Conservation (phyloP, 2,329 filamentous ascomycete genomes). For the Sclerotinia glacialis region DNA sequence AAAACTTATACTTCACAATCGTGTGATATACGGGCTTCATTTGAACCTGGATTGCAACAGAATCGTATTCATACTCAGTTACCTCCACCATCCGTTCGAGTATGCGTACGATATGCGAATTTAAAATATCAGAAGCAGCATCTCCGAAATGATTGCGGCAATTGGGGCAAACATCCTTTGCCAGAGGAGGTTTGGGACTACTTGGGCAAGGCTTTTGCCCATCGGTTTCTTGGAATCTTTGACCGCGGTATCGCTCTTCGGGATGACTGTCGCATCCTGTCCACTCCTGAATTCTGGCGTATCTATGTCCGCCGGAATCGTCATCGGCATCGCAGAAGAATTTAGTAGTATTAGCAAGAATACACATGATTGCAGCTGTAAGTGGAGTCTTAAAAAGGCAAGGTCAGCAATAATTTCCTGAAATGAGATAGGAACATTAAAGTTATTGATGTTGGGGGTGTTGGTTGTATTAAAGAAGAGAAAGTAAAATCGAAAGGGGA, state of each 20-base stretch:
- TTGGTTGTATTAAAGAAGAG: neutral
- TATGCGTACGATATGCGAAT: neutral
- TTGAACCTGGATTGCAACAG: no score
- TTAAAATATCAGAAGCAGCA: neutral
- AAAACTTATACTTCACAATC: no score
- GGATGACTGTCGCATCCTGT: neutral
- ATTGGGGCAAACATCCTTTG: neutral
- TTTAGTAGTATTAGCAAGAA: no score
- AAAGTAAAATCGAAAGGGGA: neutral
- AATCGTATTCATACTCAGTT: no score
- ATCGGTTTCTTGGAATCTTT: neutral
- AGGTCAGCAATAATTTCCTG: neutral
- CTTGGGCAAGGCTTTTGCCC: rapidly evolving
- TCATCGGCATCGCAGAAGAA: neutral
- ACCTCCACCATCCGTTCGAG: neutral
- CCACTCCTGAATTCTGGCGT: rapidly evolving
- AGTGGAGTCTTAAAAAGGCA: neutral
- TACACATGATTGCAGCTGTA: neutral
- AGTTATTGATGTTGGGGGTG: neutral
- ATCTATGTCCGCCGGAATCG: rapidly evolving
- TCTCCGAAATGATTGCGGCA: rapidly evolving
- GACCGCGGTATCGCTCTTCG: neutral
- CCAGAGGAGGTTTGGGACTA: neutral
- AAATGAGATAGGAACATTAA: neutral
- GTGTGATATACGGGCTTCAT: no score